Percentiles rank a stretch among this genome's conserved stretches.
Conservation (phyloP, 352 stramenopile species). For the Pythium periplocum region DNA sequence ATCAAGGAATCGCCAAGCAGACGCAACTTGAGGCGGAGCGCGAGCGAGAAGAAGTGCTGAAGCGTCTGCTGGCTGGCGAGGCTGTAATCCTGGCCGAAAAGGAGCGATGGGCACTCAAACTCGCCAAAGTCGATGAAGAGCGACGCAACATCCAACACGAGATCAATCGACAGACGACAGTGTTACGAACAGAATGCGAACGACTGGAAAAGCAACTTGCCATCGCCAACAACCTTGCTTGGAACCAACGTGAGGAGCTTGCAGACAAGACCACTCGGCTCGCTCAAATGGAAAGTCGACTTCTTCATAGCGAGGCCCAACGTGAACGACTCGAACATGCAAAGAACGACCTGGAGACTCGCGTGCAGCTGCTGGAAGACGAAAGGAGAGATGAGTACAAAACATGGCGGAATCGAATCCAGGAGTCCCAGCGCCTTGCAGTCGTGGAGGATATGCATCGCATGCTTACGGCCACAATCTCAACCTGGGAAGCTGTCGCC, state of each 20-base stretch:
- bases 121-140: constrained; percentile 37
- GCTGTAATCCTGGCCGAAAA: constrained; percentile 31
- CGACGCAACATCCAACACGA: constrained; percentile 58
- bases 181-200: constrained; percentile 31
- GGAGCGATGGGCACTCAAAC: constrained; percentile 34
- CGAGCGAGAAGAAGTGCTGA: constrained; percentile 33
- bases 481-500: no score
- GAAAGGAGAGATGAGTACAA: constrained; percentile 30
- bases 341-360: constrained; percentile 20
- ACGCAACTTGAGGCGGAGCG: constrained; percentile 34
- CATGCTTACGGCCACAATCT: constrained; percentile 22
- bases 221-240: constrained; percentile 4
- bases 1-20: constrained; percentile 43
- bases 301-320: constrained; percentile 12
- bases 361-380: constrained; percentile 29
- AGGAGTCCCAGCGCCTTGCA: constrained; percentile 27
- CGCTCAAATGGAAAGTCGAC: constrained; percentile 21
- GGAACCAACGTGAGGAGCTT: constrained; percentile 23
- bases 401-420: constrained; percentile 21
- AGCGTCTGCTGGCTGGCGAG: constrained; percentile 27
- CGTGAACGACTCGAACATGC: constrained; percentile 17
- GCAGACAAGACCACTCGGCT: constrained; percentile 16
- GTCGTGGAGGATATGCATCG: constrained; percentile 21
- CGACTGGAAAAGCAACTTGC: constrained; percentile 31
- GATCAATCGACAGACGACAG: constrained; percentile 46